A percentile compares a stretch with the other conserved stretches of the same genome.
phyloP scores from a whole-genome alignment of 1,284 basidiomycete species.

The Chondrostereum purpureum region DNA sequence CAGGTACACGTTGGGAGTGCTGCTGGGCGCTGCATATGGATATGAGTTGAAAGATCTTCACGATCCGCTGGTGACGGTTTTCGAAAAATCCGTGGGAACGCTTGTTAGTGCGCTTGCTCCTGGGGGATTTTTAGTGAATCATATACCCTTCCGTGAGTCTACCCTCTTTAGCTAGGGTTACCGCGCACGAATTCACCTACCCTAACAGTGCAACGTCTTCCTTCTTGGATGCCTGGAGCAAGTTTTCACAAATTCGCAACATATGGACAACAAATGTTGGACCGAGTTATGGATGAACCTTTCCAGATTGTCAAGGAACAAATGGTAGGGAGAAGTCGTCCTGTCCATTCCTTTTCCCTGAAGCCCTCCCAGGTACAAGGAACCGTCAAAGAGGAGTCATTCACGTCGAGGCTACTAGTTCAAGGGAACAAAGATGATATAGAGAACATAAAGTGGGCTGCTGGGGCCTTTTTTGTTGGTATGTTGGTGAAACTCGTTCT shows the following conservation, averaged over 20 bases:
- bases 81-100: slow-evolving; percentile 22
- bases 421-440: not conserved
- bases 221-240: slow-evolving; percentile 21
- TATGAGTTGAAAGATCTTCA: slow-evolving; percentile 24
- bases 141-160: slow-evolving; percentile 23
- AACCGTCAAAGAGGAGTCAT: not conserved
- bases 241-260: slow-evolving; percentile 18
- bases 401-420: not conserved
- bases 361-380: not conserved
- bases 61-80: slow-evolving; percentile 24
- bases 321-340: slow-evolving; percentile 15
- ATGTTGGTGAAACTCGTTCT: not conserved
- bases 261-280: slow-evolving; percentile 13
- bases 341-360: not conserved
- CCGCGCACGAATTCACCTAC: slow-evolving; percentile 1
- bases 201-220: slow-evolving; percentile 15
- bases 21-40: slow-evolving; percentile 29
- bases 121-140: slow-evolving; percentile 25
- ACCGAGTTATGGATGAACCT: slow-evolving; percentile 15
- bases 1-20: slow-evolving; percentile 21
- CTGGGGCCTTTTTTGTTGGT: slow-evolving; percentile 1
- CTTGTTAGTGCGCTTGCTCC: slow-evolving; percentile 20
- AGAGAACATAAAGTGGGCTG: not conserved
- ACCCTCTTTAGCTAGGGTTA: slow-evolving; percentile 9
- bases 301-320: slow-evolving; percentile 17